These are phyloP conservation scores for Calophaca sinica DNA, from an alignment of 306 rosid genomes.

Conservation along the genomic window DNA sequence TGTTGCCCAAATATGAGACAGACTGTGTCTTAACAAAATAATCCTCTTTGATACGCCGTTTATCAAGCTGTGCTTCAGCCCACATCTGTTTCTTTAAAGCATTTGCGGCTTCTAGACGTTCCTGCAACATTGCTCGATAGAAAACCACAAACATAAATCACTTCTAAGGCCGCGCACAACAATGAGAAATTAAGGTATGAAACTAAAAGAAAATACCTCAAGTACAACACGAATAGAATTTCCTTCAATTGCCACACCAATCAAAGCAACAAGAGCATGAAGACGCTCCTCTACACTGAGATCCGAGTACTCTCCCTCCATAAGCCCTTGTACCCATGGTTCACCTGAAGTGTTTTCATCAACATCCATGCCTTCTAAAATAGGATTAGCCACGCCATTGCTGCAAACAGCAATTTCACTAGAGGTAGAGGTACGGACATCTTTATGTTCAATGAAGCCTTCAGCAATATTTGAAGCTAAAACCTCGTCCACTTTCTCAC, in stretches of 20 bases:
- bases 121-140: constrained; percentile 59
- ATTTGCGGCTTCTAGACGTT: constrained; percentile 84
- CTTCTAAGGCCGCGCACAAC: constrained; percentile 7
- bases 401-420: constrained; percentile 45
- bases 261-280: constrained; percentile 68
- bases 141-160: constrained; percentile 16
- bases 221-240: constrained; percentile 68
- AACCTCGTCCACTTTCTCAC: constrained; percentile 45
- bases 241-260: constrained; percentile 74
- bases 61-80: constrained; percentile 77
- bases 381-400: constrained; percentile 41
- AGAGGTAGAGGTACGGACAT: constrained; percentile 44
- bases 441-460: constrained; percentile 43
- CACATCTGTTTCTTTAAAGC: constrained; percentile 78
- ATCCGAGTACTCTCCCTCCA: constrained; percentile 78
- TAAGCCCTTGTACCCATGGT: constrained; percentile 81
- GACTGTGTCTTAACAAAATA: constrained; percentile 49
- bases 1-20: constrained; percentile 49
- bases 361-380: constrained; percentile 53
- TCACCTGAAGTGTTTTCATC: constrained; percentile 70
- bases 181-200: constrained; percentile 1
- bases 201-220: constrained; percentile 59
- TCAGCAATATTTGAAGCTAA: constrained; percentile 42
- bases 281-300: constrained; percentile 88
- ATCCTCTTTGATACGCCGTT: constrained; percentile 72